phyloP scores from a whole-genome alignment of 2,329 filamentous ascomycete species.

The Ramularia collo-cygni region DNA sequence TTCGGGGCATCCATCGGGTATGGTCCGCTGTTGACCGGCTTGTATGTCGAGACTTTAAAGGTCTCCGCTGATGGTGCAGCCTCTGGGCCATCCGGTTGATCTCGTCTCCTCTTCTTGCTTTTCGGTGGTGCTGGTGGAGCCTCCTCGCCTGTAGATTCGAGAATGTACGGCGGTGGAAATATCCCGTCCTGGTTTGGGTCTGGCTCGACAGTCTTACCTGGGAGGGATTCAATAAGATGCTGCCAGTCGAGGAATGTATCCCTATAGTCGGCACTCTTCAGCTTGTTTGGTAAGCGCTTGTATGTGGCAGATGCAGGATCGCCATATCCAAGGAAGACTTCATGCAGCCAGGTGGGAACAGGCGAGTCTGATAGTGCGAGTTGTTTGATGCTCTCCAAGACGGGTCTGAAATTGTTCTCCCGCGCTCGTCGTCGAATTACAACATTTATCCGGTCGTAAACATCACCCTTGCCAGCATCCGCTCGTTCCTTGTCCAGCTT shows the following conservation, averaged over 20 bases:
- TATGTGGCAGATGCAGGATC: slow-evolving; percentile 85
- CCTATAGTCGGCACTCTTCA: slow-evolving; percentile 77
- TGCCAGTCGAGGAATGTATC: slow-evolving; percentile 97
- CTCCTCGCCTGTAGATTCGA: slow-evolving; percentile 51
- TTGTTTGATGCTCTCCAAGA: slow-evolving; percentile 84
- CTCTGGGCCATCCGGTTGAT: slow-evolving; percentile 60
- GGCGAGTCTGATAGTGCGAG: slow-evolving; percentile 79
- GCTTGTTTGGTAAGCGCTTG: slow-evolving; percentile 68
- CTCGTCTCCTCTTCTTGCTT: slow-evolving; percentile 82
- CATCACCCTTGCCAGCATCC: slow-evolving; percentile 61
- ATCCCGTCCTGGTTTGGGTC: slow-evolving; percentile 62
- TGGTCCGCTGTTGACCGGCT: slow-evolving; percentile 78
- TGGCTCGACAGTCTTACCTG: slow-evolving; percentile 79
- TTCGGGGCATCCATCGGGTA: slow-evolving; percentile 81
- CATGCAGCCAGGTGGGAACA: slow-evolving; percentile 85
- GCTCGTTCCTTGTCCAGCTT: slow-evolving; percentile 64
- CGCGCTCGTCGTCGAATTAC: slow-evolving; percentile 74
- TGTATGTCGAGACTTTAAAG: slow-evolving; percentile 82
- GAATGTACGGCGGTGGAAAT: slow-evolving; percentile 80
- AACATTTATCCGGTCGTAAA: slow-evolving; percentile 81
- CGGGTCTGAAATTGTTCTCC: slow-evolving; percentile 95
- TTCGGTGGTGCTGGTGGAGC: slow-evolving; percentile 45
- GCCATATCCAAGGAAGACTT: slow-evolving; percentile 95
- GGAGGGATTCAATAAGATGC: slow-evolving; percentile 81
- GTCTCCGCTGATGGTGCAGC: slow-evolving; percentile 55